Conservation (phyloP, 805 yeast species). For the Cyberlindnera euphorbiiphila region DNA sequence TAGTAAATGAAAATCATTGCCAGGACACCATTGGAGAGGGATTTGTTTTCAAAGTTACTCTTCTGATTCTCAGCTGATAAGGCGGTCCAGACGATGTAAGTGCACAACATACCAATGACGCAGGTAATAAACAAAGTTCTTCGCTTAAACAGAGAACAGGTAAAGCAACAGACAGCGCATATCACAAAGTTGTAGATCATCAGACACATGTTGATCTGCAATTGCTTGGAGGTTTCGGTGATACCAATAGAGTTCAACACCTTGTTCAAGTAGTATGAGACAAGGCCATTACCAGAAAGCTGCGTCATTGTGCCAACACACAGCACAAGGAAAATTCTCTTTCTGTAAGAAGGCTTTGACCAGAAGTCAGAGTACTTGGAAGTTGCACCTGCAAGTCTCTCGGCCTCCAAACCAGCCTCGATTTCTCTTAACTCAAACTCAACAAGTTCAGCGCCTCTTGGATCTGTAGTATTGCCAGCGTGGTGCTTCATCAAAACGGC, state of each 20-base stretch:
- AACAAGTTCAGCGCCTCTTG: slow-evolving; percentile 23
- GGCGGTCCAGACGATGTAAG: slow-evolving; percentile 40
- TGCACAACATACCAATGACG: slow-evolving; percentile 31
- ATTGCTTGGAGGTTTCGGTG: slow-evolving; percentile 38
- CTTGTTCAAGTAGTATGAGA: slow-evolving; percentile 46
- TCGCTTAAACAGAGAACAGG: slow-evolving; percentile 29
- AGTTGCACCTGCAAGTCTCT: slow-evolving; percentile 29
- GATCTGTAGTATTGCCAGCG: slow-evolving; percentile 31
- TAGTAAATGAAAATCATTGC: slow-evolving; percentile 46
- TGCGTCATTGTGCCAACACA: slow-evolving; percentile 37
- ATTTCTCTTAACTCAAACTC: slow-evolving; percentile 39
- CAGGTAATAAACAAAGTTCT: slow-evolving; percentile 35
- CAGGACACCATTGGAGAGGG: slow-evolving; percentile 40
- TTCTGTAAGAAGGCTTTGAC: slow-evolving; percentile 33
- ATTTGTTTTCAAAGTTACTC: slow-evolving; percentile 34
- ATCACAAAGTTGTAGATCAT: slow-evolving; percentile 40
- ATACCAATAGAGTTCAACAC: slow-evolving; percentile 52
- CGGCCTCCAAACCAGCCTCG: slow-evolving; percentile 37
- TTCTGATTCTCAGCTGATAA: slow-evolving; percentile 42
- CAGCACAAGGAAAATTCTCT: slow-evolving; percentile 35
- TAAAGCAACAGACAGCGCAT: slow-evolving; percentile 26
- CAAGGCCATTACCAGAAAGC: too few relatives aligned
- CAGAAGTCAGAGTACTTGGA: slow-evolving; percentile 36
- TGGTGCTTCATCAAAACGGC: slow-evolving; percentile 36
- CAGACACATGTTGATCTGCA: slow-evolving; percentile 45